A percentile compares a stretch with the other conserved stretches of the same genome.
These are phyloP conservation scores for grape (Vitis vinifera) DNA, from an alignment of 164 flowering plant genomes.

Conservation along the genomic window DNA sequence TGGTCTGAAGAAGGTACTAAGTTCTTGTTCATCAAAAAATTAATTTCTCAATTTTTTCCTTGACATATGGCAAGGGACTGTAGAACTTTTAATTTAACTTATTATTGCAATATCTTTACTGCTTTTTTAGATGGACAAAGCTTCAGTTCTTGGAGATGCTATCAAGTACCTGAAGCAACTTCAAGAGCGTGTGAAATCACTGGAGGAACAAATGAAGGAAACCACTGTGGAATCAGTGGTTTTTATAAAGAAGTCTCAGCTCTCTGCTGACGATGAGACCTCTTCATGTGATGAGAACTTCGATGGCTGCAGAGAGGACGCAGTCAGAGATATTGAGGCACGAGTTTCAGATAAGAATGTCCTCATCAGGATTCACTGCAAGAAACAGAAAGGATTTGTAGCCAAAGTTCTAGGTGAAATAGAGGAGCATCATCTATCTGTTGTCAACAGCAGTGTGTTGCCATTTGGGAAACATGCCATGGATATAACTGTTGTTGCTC, in stretches of 20 bases:
- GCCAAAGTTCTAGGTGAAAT: slow-evolving; percentile 27
- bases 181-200: slow-evolving; percentile 61
- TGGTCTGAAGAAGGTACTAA: slow-evolving; percentile 47
- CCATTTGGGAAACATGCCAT: slow-evolving; percentile 38
- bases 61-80: too few relatives aligned
- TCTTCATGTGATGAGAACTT: slow-evolving; percentile 47
- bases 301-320: neutral
- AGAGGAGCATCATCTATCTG: slow-evolving; percentile 32
- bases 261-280: slow-evolving; percentile 37
- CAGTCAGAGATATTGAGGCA: slow-evolving; percentile 40
- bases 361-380: slow-evolving; percentile 36
- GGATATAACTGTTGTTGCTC: slow-evolving; percentile 42
- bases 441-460: slow-evolving; percentile 31
- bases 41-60: neutral
- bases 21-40: neutral
- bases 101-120: neutral
- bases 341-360: slow-evolving; percentile 32
- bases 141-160: slow-evolving; percentile 86
- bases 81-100: too few relatives aligned
- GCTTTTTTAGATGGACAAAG: slow-evolving; percentile 82
- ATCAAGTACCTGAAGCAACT: slow-evolving; percentile 74
- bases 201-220: slow-evolving; percentile 69
- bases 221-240: slow-evolving; percentile 64
- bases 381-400: slow-evolving; percentile 31
- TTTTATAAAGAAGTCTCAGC: slow-evolving; percentile 48